Percentiles rank a stretch among this genome's conserved stretches.
Evolutionary conservation across 2,329 filamentous ascomycete genomes (phyloP).

Genomic region (Trichoderma lentiforme): DNA sequence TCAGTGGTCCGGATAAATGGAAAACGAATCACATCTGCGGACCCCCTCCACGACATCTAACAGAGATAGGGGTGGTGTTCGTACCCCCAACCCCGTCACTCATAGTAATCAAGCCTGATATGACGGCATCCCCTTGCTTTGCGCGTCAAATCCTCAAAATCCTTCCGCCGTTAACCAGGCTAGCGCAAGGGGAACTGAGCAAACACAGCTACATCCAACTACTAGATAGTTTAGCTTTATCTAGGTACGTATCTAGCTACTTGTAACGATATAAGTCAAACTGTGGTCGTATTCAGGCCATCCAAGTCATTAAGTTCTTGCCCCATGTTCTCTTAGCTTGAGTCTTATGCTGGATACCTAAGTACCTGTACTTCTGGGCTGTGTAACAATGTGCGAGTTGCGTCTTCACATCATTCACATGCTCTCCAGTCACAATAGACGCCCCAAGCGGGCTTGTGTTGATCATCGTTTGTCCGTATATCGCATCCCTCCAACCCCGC

Average conservation of each 20-base stretch:
- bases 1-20: background rate
- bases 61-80: background rate
- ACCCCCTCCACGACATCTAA: background rate
- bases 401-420: background rate
- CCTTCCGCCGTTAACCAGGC: background rate
- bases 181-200: background rate
- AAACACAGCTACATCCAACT: background rate
- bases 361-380: background rate
- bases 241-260: background rate
- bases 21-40: background rate
- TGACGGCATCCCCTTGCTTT: background rate
- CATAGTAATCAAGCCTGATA: background rate
- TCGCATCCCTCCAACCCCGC: background rate
- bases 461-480: background rate
- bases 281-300: background rate
- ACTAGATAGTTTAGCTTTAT: background rate
- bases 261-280: background rate
- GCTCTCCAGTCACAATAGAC: background rate
- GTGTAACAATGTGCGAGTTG: background rate
- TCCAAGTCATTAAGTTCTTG: background rate
- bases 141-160: background rate
- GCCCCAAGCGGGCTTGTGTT: background rate
- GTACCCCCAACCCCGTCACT: background rate
- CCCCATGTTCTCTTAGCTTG: background rate
- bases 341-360: background rate